Conservation (phyloP, 2,329 filamentous ascomycete species). For the Trichocomaceae sp. region DNA sequence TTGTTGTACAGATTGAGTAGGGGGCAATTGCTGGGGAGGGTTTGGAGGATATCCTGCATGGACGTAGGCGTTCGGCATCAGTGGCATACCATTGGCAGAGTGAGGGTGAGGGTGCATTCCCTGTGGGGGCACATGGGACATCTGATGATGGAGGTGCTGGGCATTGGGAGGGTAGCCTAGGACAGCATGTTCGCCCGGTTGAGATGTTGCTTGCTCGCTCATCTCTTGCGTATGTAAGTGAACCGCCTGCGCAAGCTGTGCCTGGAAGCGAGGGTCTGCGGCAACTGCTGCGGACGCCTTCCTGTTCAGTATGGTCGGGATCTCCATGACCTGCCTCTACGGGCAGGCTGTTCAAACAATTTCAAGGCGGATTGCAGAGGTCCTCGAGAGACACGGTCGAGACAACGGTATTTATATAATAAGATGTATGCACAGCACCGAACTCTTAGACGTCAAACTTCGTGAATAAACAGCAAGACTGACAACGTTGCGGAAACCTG, state of each 20-base stretch:
- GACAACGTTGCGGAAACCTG: not conserved
- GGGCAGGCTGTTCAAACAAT: slow-evolving; percentile 16
- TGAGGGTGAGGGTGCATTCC: slow-evolving; percentile 36
- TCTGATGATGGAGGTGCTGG: slow-evolving; percentile 45
- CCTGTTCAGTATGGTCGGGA: slow-evolving; percentile 47
- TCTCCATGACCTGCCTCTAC: slow-evolving; percentile 44
- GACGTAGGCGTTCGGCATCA: slow-evolving; percentile 52
- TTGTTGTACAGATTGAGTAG: slow-evolving; percentile 29
- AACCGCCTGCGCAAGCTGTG: slow-evolving; percentile 37
- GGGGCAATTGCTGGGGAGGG: slow-evolving; percentile 40
- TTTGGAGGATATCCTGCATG: slow-evolving; percentile 32
- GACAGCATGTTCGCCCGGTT: slow-evolving; percentile 50
- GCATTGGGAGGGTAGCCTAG: slow-evolving; percentile 52
- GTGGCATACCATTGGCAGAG: slow-evolving; percentile 46
- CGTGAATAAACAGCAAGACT: not conserved
- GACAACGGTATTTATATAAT: not conserved
- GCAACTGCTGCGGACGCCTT: slow-evolving; percentile 41
- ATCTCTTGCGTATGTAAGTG: slow-evolving; percentile 43
- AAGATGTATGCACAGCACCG: not conserved
- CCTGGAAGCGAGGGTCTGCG: slow-evolving; percentile 39
- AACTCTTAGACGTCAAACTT: not conserved
- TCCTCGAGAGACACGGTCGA: not conserved
- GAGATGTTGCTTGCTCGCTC: slow-evolving; percentile 53
- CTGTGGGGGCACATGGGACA: slow-evolving; percentile 44
- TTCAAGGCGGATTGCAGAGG: not conserved